phyloP scores from a whole-genome alignment of 148 eudicot genomes.

The Linanthus parryae region DNA sequence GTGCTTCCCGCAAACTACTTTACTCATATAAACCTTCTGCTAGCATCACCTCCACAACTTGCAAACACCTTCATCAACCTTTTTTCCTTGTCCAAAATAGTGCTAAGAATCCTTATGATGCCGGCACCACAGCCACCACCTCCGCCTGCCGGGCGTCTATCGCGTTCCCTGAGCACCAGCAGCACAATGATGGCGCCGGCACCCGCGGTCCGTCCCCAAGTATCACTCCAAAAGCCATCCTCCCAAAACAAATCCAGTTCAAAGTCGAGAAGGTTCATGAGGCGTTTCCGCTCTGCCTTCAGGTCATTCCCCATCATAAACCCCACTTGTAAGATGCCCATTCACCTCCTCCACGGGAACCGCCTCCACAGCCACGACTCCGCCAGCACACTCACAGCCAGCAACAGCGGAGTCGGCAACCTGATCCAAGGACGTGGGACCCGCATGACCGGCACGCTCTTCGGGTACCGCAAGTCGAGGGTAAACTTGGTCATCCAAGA shows the following conservation, averaged over 20 bases:
- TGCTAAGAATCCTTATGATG: too few relatives aligned
- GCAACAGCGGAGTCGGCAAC: slow-evolving; percentile 38
- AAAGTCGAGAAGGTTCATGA: slow-evolving; percentile 49
- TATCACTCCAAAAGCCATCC: slow-evolving; percentile 25
- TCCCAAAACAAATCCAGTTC: slow-evolving; percentile 31
- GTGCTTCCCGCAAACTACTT: too few relatives aligned
- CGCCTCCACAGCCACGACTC: too few relatives aligned
- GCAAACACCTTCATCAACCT: too few relatives aligned
- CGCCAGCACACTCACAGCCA: too few relatives aligned
- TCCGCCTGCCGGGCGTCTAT: slow-evolving; percentile 15
- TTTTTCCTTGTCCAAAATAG: too few relatives aligned
- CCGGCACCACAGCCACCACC: slow-evolving; percentile 15
- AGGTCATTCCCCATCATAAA: slow-evolving; percentile 65
- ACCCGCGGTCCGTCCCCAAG: slow-evolving; percentile 15
- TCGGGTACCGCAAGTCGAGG: slow-evolving; percentile 58
- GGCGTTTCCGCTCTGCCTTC: slow-evolving; percentile 53
- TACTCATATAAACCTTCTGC: too few relatives aligned
- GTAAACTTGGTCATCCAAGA: slow-evolving; percentile 75
- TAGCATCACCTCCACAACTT: too few relatives aligned
- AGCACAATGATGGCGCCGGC: too few relatives aligned
- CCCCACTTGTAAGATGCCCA: slow-evolving; percentile 64
- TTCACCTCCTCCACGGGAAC: slow-evolving; percentile 9
- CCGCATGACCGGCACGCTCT: slow-evolving; percentile 69
- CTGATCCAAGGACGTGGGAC: slow-evolving; percentile 32
- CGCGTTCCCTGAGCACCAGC: background rate